Percentiles rank a stretch among this genome's conserved stretches.
phyloP scores from a whole-genome alignment of 2,329 filamentous ascomycete species.

The Fusarium acutatum region DNA sequence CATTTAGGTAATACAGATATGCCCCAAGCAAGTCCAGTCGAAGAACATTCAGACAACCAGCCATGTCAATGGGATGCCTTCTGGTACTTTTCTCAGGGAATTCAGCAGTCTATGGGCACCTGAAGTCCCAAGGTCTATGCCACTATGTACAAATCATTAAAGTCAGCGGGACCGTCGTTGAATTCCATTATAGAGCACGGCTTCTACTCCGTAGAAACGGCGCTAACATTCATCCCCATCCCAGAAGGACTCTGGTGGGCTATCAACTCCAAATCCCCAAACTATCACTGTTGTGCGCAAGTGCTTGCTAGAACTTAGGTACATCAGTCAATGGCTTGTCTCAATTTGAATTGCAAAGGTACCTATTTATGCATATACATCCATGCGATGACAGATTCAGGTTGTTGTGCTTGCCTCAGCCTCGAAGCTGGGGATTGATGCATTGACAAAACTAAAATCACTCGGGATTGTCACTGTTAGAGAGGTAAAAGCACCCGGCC shows the following conservation, averaged over 20 bases:
- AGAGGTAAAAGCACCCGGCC: conserved; percentile 23
- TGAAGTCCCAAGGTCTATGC: background rate
- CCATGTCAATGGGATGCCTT: background rate
- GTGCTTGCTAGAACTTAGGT: background rate
- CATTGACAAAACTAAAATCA: background rate
- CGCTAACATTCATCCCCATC: background rate
- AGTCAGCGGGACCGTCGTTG: background rate
- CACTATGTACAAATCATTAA: conserved; percentile 7
- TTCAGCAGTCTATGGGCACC: background rate
- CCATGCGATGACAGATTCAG: background rate
- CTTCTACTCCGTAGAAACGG: background rate
- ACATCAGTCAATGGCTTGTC: conserved; percentile 13
- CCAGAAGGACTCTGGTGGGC: background rate
- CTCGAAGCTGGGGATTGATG: background rate
- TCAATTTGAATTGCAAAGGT: conserved; percentile 29
- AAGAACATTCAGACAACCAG: conserved; percentile 4
- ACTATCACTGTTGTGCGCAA: conserved; percentile 7
- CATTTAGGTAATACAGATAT: background rate
- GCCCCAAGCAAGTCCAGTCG: conserved; percentile 17
- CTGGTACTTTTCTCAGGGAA: background rate
- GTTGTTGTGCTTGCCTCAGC: background rate
- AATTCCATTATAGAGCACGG: background rate
- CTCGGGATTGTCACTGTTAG: conserved; percentile 12
- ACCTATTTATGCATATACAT: background rate
- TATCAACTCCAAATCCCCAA: conserved; percentile 5